Base-by-base conservation (phyloP, 345 rosid genomes). In the Gossypium thurberi region DNA sequence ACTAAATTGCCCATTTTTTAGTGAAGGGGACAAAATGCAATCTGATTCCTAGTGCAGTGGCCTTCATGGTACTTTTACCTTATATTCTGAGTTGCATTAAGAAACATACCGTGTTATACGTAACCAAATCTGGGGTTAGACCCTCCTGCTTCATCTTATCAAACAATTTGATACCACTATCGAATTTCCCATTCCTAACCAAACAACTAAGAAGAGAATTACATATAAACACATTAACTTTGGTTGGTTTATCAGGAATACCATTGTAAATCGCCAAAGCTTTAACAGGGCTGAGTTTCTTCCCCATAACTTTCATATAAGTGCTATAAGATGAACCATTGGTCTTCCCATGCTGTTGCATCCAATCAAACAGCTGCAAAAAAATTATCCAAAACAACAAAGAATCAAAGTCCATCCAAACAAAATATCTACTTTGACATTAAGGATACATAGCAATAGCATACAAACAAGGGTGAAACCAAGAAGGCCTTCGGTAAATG, bases 121-220 rank as follows among this genome's bases (percentile, higher is more conserved):
- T 89, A 61, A 94, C 76, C 37, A 83, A 82, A 86, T 94, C 97
- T n/a, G 98, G 98, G 78, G 68, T 73, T 26, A 94, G 86, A 52
- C 98, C 98, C 82, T 77, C 77, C 28, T 75, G 92, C 95, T 92
- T 92, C 98, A 90, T 94, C 82, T 94, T 81, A 82, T 85, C 87
- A 84, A 94, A 94, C 82, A 88, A 71, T 72, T 84, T 86, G 73
- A 90, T 68, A 81, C 90, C 75, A 65, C 82, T 81, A 46, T 89
- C 82, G 40, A 88, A 80, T 81, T 86, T 94, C 52, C 92, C 91
- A 83, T 83, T 90, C 85, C 77, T 89, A 52, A 89, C 86, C 53
- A 94, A 77, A 83, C 94, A 90, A 81, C 87, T 84, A 75, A 94
- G 95, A 64, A 89, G 65, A 47, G 97, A 88, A 82, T 94, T 94